Base-by-base conservation (phyloP, 306 rosid species). In the Fragaria vesca region DNA sequence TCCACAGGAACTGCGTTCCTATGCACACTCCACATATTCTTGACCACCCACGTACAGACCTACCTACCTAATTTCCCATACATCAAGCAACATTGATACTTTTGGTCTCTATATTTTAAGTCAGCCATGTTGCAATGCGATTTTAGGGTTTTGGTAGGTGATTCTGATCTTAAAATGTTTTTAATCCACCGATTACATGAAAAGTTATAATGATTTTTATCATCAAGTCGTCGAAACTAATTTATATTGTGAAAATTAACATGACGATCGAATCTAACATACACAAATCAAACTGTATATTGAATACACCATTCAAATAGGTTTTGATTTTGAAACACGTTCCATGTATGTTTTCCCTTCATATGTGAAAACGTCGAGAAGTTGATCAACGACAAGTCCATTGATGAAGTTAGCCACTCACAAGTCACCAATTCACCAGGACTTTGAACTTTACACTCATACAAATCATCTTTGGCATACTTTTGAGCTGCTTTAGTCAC, bases 401-500 rank as follows among this genome's bases (percentile, higher is more conserved):
- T 36, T 12, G 8, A 52, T 58, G 50, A 78, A 73, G 78, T 47
- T 60, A 71, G 45, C 65, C 72, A 47, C 66, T 32, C 58, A 7
- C 4, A 58, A 40, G 66, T 72, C 76, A 51, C 74, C 55, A 66
- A 24, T 51, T 68, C 60, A 71, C 71, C 46, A 38, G 18, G 74
- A 66, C 9, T 12, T 63, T 80, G 50, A 42, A 21, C 52, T 11
- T 42, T 11, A 43, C 32, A 63, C 46, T 54, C 57, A 34, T 12
- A 18, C n/a, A 45, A 60, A 54, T 50, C 73, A 67, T 40, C 69
- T 8, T 67, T 68, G 75, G 73, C 46, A 73, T 60, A 58, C 74
- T 58, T 67, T 58, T 66, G 26, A 76, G 79, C 87, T 50, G 67
- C 87, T 66, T 76, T 71, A 36, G 77, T 84, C 82, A 83, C 82